These are phyloP conservation scores for Blastomyces parvus DNA, from an alignment of 2,329 filamentous ascomycete species.

Conservation along the genomic window DNA sequence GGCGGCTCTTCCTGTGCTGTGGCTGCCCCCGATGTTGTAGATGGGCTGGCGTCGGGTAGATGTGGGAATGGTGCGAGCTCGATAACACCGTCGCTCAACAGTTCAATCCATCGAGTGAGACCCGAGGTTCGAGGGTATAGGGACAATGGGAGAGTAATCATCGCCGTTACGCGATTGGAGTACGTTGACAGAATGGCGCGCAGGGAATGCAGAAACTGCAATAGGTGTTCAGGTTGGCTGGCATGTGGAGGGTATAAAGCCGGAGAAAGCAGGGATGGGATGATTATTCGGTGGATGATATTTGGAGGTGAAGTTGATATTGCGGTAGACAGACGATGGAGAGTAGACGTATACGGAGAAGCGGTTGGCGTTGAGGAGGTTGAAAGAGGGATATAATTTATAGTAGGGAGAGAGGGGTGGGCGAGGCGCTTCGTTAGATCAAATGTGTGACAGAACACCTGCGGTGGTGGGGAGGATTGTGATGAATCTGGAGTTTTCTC, in stretches of 20 bases:
- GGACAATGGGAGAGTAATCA: constrained; percentile 69
- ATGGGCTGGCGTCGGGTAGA: constrained; percentile 38
- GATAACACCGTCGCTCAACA: constrained; percentile 73
- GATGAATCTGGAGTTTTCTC: constrained; percentile 38
- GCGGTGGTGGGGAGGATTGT: constrained; percentile 17
- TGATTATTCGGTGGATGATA: constrained; percentile 66
- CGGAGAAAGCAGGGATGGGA: constrained; percentile 83
- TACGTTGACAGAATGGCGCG: constrained; percentile 64
- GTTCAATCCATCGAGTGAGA: constrained; percentile 75
- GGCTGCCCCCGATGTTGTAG: constrained; percentile 43
- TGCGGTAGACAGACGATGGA: constrained; percentile 48
- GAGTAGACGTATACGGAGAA: constrained; percentile 55
- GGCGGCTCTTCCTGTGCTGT: constrained; percentile 61
- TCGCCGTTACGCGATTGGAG: constrained; percentile 54
- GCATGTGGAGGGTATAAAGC: constrained; percentile 64
- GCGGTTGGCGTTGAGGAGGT: constrained; percentile 25
- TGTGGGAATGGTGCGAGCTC: constrained; percentile 69
- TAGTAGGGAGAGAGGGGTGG: constrained; percentile 43
- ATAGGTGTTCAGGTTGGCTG: constrained; percentile 59
- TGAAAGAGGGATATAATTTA: constrained; percentile 44
- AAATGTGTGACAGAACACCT: constrained; percentile 62
- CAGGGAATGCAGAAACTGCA: constrained; percentile 73
- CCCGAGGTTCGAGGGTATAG: constrained; percentile 68
- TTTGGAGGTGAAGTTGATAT: constrained; percentile 50
- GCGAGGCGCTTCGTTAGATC: constrained; percentile 59